Percentiles rank a stretch among this genome's conserved stretches.
These are phyloP conservation scores for Sporormia fimetaria DNA, from an alignment of 495 filamentous ascomycete genomes.

Conservation along the genomic window DNA sequence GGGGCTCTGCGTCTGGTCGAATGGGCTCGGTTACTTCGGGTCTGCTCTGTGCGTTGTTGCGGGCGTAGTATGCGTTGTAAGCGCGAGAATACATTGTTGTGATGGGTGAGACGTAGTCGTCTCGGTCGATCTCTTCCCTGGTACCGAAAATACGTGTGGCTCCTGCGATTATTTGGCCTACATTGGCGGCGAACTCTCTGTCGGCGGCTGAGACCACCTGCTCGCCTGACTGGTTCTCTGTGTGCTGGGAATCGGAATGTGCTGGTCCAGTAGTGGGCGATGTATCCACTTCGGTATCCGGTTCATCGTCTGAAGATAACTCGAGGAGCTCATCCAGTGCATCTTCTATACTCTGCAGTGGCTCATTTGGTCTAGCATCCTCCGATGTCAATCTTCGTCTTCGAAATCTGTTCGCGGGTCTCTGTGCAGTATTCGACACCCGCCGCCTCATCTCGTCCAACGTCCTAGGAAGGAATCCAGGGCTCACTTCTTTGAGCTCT, in stretches of 20 bases:
- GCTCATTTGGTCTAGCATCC: slow-evolving; percentile 3
- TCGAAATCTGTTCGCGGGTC: slow-evolving; percentile 12
- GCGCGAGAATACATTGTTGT: slow-evolving; percentile 33
- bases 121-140: slow-evolving; percentile 33
- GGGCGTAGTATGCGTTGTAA: slow-evolving; percentile 27
- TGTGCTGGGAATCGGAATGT: slow-evolving; percentile 3
- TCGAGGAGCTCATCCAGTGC: slow-evolving; percentile 29
- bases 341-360: slow-evolving; percentile 27
- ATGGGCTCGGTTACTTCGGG: too few species aligned
- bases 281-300: not conserved
- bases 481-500: slow-evolving; percentile 33
- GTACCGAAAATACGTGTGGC: slow-evolving; percentile 33
- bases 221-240: too few species aligned
- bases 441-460: slow-evolving; percentile 30
- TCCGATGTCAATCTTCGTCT: slow-evolving; percentile 1
- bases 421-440: slow-evolving; percentile 7
- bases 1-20: slow-evolving; percentile 28
- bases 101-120: slow-evolving; percentile 35
- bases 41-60: too few species aligned
- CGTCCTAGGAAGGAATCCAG: slow-evolving; percentile 33
- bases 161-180: slow-evolving; percentile 25
- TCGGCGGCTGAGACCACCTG: slow-evolving; percentile 1
- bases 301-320: slow-evolving; percentile 22
- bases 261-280: not conserved
- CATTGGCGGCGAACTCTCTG: slow-evolving; percentile 1